Evolutionary conservation across 1,284 basidiomycete species (phyloP).

Genomic region (Malassezia japonica): DNA sequence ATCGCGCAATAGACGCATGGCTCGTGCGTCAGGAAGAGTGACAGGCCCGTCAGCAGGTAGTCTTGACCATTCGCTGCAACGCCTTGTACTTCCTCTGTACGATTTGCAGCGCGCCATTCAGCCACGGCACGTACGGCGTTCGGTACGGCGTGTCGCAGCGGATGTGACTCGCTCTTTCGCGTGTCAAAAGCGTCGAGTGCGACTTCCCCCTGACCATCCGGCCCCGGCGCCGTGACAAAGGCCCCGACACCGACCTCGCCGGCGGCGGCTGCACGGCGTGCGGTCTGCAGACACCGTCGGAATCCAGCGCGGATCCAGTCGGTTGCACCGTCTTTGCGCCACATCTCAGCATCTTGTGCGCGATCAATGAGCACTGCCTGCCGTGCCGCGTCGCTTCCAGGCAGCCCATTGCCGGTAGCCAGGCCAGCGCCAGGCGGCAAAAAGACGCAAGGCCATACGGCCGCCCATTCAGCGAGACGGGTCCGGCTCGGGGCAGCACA

Average conservation of each 20-base stretch:
- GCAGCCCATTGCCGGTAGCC: slow-evolving; percentile 5
- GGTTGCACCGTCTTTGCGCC: slow-evolving; percentile 1
- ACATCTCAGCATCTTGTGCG: slow-evolving; percentile 19
- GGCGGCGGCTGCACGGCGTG: slow-evolving; percentile 5
- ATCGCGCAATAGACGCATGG: slow-evolving; percentile 45
- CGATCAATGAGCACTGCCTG: slow-evolving; percentile 24
- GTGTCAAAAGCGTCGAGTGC: slow-evolving; percentile 33
- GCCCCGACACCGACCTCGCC: slow-evolving; percentile 12
- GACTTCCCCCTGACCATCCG: neutral
- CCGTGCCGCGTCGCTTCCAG: slow-evolving; percentile 17
- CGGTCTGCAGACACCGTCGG: slow-evolving; percentile 20
- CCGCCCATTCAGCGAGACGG: slow-evolving; percentile 55
- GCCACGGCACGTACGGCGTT: slow-evolving; percentile 29
- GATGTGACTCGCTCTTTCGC: slow-evolving; percentile 25
- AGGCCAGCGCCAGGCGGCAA: slow-evolving; percentile 20
- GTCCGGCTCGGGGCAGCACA: slow-evolving; percentile 62
- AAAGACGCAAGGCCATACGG: slow-evolving; percentile 41
- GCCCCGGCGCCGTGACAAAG: slow-evolving; percentile 4
- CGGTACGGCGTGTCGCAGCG: slow-evolving; percentile 38
- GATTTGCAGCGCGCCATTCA: slow-evolving; percentile 6
- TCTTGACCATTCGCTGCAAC: slow-evolving; percentile 28
- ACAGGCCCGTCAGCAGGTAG: slow-evolving; percentile 39
- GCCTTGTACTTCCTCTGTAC: neutral
- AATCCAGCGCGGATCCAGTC: slow-evolving; percentile 12
- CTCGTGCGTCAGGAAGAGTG: slow-evolving; percentile 41